Evolutionary conservation across 768 basidiomycete species (phyloP).

Genomic region (Lentinula lateritia): DNA sequence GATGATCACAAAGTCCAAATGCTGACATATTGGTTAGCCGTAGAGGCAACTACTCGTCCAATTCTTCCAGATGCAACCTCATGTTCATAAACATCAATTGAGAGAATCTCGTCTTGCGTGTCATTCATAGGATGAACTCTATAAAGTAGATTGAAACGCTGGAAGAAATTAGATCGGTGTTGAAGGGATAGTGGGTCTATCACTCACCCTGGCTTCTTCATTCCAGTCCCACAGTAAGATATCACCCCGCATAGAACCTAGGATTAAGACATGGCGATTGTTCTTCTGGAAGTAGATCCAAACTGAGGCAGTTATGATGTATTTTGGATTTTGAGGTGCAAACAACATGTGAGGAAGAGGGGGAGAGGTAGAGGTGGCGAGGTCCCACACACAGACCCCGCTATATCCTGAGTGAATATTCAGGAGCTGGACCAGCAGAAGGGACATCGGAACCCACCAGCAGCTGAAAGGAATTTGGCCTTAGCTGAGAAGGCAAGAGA

Average conservation of each 20-base stretch:
- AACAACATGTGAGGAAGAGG: neutral
- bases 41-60: neutral
- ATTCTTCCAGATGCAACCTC: neutral
- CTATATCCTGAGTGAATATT: neutral
- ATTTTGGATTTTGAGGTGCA: neutral
- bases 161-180: neutral
- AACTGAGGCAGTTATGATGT: neutral
- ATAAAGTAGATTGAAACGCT: neutral
- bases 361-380: neutral
- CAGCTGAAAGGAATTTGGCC: neutral
- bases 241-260: constrained; percentile 1
- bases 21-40: neutral
- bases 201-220: neutral
- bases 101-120: neutral
- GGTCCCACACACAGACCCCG: neutral
- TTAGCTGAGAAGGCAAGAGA: constrained; percentile 1
- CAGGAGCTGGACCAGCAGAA: neutral
- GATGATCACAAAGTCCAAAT: neutral
- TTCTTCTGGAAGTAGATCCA: neutral
- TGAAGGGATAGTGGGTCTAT: neutral
- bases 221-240: constrained; percentile 1
- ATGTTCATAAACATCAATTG: neutral
- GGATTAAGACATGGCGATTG: neutral
- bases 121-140: neutral
- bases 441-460: neutral